These are phyloP conservation scores for Fomitopsis pulvina DNA, from an alignment of 768 basidiomycete species.

Conservation along the genomic window DNA sequence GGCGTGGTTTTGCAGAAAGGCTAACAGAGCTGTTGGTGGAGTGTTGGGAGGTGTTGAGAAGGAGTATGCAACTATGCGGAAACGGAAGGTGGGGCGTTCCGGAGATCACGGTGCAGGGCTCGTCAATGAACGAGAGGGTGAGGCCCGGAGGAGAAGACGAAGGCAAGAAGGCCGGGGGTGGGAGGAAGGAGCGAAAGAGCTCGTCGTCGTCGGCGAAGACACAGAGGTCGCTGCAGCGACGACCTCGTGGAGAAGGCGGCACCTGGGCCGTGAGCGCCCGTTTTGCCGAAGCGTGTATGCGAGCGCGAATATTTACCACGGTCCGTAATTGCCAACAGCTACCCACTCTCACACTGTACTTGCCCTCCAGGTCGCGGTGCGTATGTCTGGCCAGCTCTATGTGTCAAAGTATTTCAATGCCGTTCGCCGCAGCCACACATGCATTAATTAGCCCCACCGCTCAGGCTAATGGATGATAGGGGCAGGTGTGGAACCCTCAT, in stretches of 20 bases:
- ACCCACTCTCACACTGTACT: no score
- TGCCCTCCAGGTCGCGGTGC: no score
- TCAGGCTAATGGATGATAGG: no score
- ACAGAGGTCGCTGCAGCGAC: slow-evolving; percentile 2
- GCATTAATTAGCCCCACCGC: no score
- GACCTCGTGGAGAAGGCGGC: slow-evolving; percentile 12
- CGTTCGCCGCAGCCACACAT: no score
- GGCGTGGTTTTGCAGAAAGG: not conserved
- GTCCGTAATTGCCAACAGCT: no score
- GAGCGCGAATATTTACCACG: not conserved
- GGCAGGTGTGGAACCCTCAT: no score
- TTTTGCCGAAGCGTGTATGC: slow-evolving; percentile 9
- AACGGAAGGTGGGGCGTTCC: no score
- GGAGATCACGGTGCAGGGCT: no score
- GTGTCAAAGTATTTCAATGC: no score
- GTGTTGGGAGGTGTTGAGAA: slow-evolving; percentile 4
- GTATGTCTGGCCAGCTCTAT: no score
- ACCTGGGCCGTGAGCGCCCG: slow-evolving; percentile 13
- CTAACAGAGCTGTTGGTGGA: not conserved
- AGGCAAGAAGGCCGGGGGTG: slow-evolving; percentile 1
- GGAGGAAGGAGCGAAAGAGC: slow-evolving; percentile 11
- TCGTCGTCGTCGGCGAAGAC: slow-evolving; percentile 15
- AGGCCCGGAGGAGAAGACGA: not conserved
- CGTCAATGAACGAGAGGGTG: slow-evolving; percentile 1
- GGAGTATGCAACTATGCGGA: no score